These are phyloP conservation scores for Tylopilus sp. DNA, from an alignment of 768 basidiomycete genomes.

Conservation along the genomic window DNA sequence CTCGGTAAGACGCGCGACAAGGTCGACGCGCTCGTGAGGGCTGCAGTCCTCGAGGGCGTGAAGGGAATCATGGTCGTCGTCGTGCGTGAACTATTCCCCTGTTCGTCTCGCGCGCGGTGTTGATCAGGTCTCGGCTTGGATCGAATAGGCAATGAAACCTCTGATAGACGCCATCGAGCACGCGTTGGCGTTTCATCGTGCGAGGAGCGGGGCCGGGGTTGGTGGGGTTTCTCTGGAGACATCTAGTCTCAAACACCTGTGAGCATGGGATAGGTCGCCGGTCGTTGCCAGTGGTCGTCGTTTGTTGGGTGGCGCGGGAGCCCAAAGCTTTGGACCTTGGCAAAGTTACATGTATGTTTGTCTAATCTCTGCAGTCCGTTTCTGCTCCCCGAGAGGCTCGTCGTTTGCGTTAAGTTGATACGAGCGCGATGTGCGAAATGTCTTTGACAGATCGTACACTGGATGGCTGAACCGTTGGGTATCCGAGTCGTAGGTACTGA, in stretches of 20 bases:
- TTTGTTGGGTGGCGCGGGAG: too few species aligned
- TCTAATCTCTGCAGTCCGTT: too few species aligned
- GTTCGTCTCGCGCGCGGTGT: neutral
- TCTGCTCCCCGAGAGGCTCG: too few species aligned
- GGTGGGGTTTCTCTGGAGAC: conserved; percentile 11
- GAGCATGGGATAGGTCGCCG: too few species aligned
- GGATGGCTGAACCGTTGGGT: too few species aligned
- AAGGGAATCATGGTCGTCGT: conserved; percentile 60
- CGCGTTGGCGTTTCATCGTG: conserved; percentile 60
- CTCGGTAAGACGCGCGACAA: conserved; percentile 72
- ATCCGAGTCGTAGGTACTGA: too few species aligned
- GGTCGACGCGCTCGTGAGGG: conserved; percentile 67
- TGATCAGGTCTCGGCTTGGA: neutral
- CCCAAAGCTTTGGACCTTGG: too few species aligned
- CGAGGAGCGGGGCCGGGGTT: conserved; percentile 24
- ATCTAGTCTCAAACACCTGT: conserved; percentile 9
- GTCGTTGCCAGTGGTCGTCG: too few species aligned
- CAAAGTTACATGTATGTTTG: too few species aligned
- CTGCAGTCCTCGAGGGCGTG: conserved; percentile 57
- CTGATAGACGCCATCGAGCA: conserved; percentile 69
- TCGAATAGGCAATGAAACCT: conserved; percentile 69
- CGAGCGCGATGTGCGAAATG: too few species aligned
- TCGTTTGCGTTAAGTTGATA: too few species aligned
- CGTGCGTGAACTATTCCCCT: conserved; percentile 40
- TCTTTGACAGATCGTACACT: too few species aligned